Conservation (phyloP, 1,284 basidiomycete species). For the Rhizoctonia solani region DNA sequence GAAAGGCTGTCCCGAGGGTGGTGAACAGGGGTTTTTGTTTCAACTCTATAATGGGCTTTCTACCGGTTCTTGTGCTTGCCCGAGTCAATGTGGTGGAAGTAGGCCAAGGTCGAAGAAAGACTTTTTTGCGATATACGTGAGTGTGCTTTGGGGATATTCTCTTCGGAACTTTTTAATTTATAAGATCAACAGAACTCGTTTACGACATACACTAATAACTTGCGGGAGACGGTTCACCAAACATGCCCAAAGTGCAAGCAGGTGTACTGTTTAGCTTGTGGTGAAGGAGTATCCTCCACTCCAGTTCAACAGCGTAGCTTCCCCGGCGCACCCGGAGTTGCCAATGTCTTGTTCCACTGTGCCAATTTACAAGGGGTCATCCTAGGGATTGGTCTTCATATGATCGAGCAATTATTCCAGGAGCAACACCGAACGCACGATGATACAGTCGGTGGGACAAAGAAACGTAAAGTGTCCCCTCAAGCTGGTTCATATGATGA, state of each 20-base stretch:
- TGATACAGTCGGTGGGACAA: slow-evolving; percentile 45
- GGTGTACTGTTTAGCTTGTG: slow-evolving; percentile 82
- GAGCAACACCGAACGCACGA: slow-evolving; percentile 57
- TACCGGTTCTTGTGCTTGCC: slow-evolving; percentile 66
- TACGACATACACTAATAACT: slow-evolving; percentile 64
- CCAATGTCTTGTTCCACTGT: slow-evolving; percentile 78
- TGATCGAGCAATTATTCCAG: slow-evolving; percentile 70
- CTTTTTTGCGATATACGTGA: slow-evolving; percentile 81
- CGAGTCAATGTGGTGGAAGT: slow-evolving; percentile 67
- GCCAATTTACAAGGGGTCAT: slow-evolving; percentile 84
- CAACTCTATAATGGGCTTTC: slow-evolving; percentile 75
- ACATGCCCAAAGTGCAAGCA: slow-evolving; percentile 67
- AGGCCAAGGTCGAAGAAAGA: slow-evolving; percentile 67
- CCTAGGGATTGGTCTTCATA: slow-evolving; percentile 79
- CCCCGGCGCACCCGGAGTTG: slow-evolving; percentile 44
- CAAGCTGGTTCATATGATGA: slow-evolving; percentile 53
- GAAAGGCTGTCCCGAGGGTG: slow-evolving; percentile 92
- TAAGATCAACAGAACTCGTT: slow-evolving; percentile 60
- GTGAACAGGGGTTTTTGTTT: slow-evolving; percentile 87
- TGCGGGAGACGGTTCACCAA: slow-evolving; percentile 60
- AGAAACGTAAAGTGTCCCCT: slow-evolving; percentile 42
- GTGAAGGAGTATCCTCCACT: slow-evolving; percentile 62
- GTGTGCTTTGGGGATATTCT: slow-evolving; percentile 44
- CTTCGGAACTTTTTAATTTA: slow-evolving; percentile 23
- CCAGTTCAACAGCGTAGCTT: slow-evolving; percentile 38